These are phyloP conservation scores for Penicillium crystallinum DNA, from an alignment of 495 filamentous ascomycete genomes.

Conservation along the genomic window DNA sequence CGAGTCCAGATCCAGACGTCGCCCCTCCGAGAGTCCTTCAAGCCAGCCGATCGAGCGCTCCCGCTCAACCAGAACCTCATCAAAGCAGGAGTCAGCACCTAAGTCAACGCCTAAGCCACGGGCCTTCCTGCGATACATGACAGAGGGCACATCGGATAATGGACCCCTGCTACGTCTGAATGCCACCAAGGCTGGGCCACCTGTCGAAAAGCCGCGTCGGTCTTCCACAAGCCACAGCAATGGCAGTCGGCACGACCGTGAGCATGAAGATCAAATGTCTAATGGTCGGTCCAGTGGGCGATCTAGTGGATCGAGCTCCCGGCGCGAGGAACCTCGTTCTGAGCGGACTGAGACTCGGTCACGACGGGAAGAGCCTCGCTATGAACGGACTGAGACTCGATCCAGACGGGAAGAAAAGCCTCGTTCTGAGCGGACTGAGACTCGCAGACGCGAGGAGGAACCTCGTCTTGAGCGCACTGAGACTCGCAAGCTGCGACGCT, in stretches of 20 bases:
- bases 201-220: conserved; percentile 25
- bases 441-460: conserved; percentile 19
- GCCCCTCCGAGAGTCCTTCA: conserved; percentile 12
- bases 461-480: conserved; percentile 8
- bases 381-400: background rate
- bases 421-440: conserved; percentile 12
- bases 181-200: conserved; percentile 26
- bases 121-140: conserved; percentile 39
- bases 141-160: conserved; percentile 34
- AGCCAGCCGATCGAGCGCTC: conserved; percentile 8
- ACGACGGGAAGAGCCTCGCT: conserved; percentile 3
- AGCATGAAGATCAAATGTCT: conserved; percentile 26
- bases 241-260: conserved; percentile 26
- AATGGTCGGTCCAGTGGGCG: conserved; percentile 16
- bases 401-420: conserved; percentile 18
- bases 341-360: conserved; percentile 5
- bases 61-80: conserved; percentile 16
- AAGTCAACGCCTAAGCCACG: conserved; percentile 21
- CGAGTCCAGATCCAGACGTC: conserved; percentile 25
- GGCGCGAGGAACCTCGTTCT: conserved; percentile 17
- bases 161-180: conserved; percentile 34
- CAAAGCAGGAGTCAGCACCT: conserved; percentile 25
- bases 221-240: conserved; percentile 30
- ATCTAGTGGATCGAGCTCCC: conserved; percentile 24
- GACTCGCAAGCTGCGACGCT: conserved; percentile 5